Evolutionary conservation across 257 asterid species (phyloP).

Genomic region (Ocimum tenuiflorum): DNA sequence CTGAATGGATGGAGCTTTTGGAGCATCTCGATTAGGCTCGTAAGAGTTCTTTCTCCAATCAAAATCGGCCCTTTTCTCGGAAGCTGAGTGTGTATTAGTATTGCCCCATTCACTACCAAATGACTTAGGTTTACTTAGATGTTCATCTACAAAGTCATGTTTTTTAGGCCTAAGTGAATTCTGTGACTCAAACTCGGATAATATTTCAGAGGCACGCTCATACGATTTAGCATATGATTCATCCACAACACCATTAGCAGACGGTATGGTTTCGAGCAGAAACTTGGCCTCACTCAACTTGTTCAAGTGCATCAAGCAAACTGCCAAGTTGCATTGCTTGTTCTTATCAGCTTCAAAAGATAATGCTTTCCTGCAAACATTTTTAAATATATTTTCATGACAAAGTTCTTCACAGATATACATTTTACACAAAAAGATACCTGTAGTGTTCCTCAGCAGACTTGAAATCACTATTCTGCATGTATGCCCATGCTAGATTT

Average conservation of each 20-base stretch:
- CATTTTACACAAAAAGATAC: slow-evolving; percentile 21
- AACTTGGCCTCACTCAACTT: slow-evolving; percentile 69
- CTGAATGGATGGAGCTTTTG: slow-evolving; percentile 44
- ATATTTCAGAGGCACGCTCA: slow-evolving; percentile 40
- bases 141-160: no score
- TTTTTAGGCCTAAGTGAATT: slow-evolving; percentile 13
- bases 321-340: slow-evolving; percentile 83
- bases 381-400: no score
- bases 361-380: slow-evolving; percentile 83
- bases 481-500: slow-evolving; percentile 84
- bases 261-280: slow-evolving; percentile 62
- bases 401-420: not conserved
- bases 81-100: slow-evolving; percentile 1
- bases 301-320: slow-evolving; percentile 75
- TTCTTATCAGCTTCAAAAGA: slow-evolving; percentile 70
- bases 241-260: slow-evolving; percentile 32
- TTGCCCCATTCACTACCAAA: no score
- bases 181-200: slow-evolving; percentile 35
- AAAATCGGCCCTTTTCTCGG: slow-evolving; percentile 26
- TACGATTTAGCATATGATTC: slow-evolving; percentile 62
- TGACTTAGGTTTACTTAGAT: no score
- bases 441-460: slow-evolving; percentile 77
- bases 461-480: slow-evolving; percentile 63
- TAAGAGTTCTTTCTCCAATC: slow-evolving; percentile 25
- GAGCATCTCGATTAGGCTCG: no score